Evolutionary conservation across 495 filamentous ascomycete genomes (phyloP).

Genomic region (Bombardia bombarda): DNA sequence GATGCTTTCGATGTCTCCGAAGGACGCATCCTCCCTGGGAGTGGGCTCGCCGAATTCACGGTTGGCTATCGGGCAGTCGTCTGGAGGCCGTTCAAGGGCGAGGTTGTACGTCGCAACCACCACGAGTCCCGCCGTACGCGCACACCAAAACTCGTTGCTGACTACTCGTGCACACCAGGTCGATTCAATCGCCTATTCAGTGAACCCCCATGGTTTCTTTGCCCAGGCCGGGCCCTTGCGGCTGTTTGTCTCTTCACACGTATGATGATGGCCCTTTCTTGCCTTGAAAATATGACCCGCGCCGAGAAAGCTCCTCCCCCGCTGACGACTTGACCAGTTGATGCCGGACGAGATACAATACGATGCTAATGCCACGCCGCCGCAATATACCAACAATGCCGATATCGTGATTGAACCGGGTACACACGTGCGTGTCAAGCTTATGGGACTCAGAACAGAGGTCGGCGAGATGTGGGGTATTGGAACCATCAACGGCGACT

Average conservation of each 20-base stretch:
- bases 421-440: constrained; percentile 85
- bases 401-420: constrained; percentile 92
- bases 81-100: constrained; percentile 93
- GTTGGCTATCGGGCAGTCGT: constrained; percentile 93
- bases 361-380: constrained; percentile 81
- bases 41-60: constrained; percentile 85
- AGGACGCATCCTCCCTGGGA: constrained; percentile 82
- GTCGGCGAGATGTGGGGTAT: constrained; percentile 93
- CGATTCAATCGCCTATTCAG: constrained; percentile 81
- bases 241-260: constrained; percentile 82
- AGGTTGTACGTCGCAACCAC: constrained; percentile 60
- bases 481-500: constrained; percentile 90
- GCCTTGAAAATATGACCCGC: not conserved
- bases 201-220: constrained; percentile 90
- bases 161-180: constrained; percentile 46
- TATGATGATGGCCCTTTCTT: constrained; percentile 35
- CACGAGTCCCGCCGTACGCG: not conserved
- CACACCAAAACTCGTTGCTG: not conserved
- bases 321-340: constrained; percentile 46
- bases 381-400: constrained; percentile 76
- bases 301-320: not conserved
- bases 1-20: constrained; percentile 88
- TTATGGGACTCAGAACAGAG: constrained; percentile 85
- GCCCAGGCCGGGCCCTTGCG: constrained; percentile 79
- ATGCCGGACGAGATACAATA: constrained; percentile 90